These are phyloP conservation scores for Plasmodium gallinaceum DNA, from an alignment of 169 alveolate genomes.

Conservation along the genomic window DNA sequence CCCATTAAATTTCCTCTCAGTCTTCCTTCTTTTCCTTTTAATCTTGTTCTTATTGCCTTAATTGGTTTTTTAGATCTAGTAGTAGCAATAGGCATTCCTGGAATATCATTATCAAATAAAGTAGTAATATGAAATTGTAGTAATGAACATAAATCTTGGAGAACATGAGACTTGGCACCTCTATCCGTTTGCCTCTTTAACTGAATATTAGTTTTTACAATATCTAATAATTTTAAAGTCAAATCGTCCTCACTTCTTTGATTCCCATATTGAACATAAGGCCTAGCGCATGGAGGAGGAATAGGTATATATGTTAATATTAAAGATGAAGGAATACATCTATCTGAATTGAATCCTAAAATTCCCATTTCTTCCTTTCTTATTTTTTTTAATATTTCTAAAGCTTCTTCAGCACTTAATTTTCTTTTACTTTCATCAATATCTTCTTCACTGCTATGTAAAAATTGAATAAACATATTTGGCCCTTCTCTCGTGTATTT, in stretches of 20 bases:
- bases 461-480: slow-evolving; percentile 88
- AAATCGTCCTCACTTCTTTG: slow-evolving; percentile 98
- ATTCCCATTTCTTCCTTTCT: slow-evolving; percentile 92
- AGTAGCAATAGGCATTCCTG: slow-evolving; percentile 96
- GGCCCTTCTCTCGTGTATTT: slow-evolving; percentile 91
- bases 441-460: slow-evolving; percentile 89
- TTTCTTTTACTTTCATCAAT: slow-evolving; percentile 83
- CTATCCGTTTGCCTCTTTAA: slow-evolving; percentile 90
- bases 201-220: slow-evolving; percentile 94
- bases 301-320: slow-evolving; percentile 96
- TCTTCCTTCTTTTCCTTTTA: slow-evolving; percentile 99
- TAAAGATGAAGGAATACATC: slow-evolving; percentile 96
- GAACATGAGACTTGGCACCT: slow-evolving; percentile 94
- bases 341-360: slow-evolving; percentile 96
- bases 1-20: slow-evolving; percentile 99
- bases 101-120: slow-evolving; percentile 97
- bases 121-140: slow-evolving; percentile 98
- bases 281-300: slow-evolving; percentile 99
- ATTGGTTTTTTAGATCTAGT: slow-evolving; percentile 97
- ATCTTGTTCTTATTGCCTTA: slow-evolving; percentile 97
- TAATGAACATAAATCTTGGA: slow-evolving; percentile 92
- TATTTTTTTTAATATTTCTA: slow-evolving; percentile 91
- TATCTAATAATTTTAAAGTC: slow-evolving; percentile 96
- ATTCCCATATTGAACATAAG: slow-evolving; percentile 95
- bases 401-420: slow-evolving; percentile 92